Conservation (phyloP, 257 asterid species). For the Coffea canephora region DNA sequence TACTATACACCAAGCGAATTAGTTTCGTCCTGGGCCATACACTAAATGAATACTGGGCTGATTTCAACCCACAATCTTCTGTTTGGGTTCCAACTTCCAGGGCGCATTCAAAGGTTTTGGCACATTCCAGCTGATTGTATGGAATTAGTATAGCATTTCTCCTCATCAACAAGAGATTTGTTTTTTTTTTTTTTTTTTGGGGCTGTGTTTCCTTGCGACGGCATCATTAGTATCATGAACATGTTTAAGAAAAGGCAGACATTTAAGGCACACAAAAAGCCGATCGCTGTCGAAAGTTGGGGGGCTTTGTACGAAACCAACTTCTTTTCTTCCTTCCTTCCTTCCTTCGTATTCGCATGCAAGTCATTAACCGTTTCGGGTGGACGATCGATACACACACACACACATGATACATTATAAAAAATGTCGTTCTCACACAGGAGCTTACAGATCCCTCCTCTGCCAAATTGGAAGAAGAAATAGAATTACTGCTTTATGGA, state of each 20-base stretch:
- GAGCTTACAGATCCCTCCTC: no score
- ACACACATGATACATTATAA: no score
- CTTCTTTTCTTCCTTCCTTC: background rate
- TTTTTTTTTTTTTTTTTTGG: background rate
- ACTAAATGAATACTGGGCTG: background rate
- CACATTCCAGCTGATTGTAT: background rate
- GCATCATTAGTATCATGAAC: constrained; percentile 33
- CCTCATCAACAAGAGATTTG: background rate
- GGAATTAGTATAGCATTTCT: background rate
- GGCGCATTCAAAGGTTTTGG: background rate
- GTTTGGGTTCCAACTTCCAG: background rate
- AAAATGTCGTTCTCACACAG: no score
- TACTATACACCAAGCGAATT: background rate
- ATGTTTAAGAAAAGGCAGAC: constrained; percentile 49
- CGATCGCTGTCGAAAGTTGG: constrained; percentile 28
- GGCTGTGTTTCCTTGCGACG: background rate
- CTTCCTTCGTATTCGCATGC: background rate
- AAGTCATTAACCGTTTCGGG: background rate
- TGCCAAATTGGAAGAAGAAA: no score
- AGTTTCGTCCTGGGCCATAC: background rate
- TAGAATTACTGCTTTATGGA: no score
- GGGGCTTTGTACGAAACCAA: constrained; percentile 13
- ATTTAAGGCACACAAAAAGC: constrained; percentile 42
- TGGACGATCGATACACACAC: background rate
- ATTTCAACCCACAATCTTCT: background rate